These are phyloP conservation scores for Xylaria cubensis DNA, from an alignment of 495 filamentous ascomycete genomes.

Conservation along the genomic window DNA sequence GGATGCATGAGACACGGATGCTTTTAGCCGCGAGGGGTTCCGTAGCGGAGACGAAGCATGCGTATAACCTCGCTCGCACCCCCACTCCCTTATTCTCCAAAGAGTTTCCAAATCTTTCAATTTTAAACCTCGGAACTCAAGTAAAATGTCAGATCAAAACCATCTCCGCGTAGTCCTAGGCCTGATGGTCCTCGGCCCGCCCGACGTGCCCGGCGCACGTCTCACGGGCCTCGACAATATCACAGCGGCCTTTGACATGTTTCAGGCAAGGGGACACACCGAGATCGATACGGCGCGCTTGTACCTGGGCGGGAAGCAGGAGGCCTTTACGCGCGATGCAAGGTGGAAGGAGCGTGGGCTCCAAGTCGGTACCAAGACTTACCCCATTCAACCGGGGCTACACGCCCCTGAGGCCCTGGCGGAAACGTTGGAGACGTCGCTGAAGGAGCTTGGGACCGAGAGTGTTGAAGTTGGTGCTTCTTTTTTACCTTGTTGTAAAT, in stretches of 20 bases:
- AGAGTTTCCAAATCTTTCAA: no score
- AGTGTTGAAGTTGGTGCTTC: constrained; percentile 62
- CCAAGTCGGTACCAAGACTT: constrained; percentile 74
- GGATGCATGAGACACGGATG: not conserved
- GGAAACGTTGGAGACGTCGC: constrained; percentile 60
- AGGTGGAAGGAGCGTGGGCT: constrained; percentile 78
- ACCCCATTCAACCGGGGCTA: constrained; percentile 41
- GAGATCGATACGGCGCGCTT: constrained; percentile 74
- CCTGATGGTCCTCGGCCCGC: constrained; percentile 57
- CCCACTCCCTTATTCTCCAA: no score
- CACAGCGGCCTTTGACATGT: constrained; percentile 65
- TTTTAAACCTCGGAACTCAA: no score
- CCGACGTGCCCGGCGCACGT: constrained; percentile 42
- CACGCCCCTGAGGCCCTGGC: constrained; percentile 38
- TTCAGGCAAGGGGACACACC: constrained; percentile 68
- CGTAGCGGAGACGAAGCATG: not conserved
- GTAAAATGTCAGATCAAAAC: constrained; percentile 29
- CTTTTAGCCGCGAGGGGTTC: constrained; percentile 13
- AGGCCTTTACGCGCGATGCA: constrained; percentile 74
- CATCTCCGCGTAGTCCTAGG: constrained; percentile 58
- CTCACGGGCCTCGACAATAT: constrained; percentile 70
- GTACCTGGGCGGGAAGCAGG: constrained; percentile 75
- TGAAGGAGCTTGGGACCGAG: constrained; percentile 73
- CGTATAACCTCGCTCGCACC: not conserved
- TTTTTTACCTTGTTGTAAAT: not conserved